These are phyloP conservation scores for Chaetomiaceae sp. DNA, from an alignment of 2,329 filamentous ascomycete species.

Conservation along the genomic window DNA sequence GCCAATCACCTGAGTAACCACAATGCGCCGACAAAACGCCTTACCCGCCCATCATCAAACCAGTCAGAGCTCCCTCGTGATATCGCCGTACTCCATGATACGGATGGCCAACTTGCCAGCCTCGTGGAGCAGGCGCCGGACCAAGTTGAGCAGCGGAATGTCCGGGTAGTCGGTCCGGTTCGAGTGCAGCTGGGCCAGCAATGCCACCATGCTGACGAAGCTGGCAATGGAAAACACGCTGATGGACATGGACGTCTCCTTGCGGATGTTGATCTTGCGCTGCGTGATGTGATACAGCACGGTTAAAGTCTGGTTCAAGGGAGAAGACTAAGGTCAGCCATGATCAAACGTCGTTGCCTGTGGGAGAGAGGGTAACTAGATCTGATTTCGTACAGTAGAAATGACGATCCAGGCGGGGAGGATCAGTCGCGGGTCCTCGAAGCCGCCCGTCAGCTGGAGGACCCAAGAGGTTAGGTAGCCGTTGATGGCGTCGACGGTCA, in stretches of 20 bases:
- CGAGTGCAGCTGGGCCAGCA: conserved; percentile 61
- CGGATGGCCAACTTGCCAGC: conserved; percentile 23
- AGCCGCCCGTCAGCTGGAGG: conserved; percentile 63
- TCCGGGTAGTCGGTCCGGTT: conserved; percentile 55
- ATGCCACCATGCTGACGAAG: conserved; percentile 66
- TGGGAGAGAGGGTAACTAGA: not conserved
- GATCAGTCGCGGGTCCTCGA: conserved; percentile 62
- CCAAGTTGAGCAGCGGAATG: conserved; percentile 50
- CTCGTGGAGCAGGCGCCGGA: conserved; percentile 34
- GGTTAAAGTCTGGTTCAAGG: conserved; percentile 56
- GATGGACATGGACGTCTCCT: conserved; percentile 71
- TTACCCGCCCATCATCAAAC: not conserved
- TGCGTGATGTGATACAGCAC: conserved; percentile 71
- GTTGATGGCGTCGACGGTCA: conserved; percentile 68
- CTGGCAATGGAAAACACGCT: conserved; percentile 70
- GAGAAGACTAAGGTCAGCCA: not conserved
- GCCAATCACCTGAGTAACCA: too few relatives aligned
- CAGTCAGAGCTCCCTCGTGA: conserved; percentile 22
- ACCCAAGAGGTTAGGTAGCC: conserved; percentile 69
- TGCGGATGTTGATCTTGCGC: conserved; percentile 71
- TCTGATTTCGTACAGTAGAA: conserved; percentile 52
- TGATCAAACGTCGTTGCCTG: too few relatives aligned
- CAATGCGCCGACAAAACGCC: too few relatives aligned
- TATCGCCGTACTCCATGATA: conserved; percentile 28
- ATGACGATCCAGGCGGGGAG: conserved; percentile 75